These are phyloP conservation scores for Mycosphaerella sp. DNA, from an alignment of 2,329 filamentous ascomycete species.

Conservation along the genomic window DNA sequence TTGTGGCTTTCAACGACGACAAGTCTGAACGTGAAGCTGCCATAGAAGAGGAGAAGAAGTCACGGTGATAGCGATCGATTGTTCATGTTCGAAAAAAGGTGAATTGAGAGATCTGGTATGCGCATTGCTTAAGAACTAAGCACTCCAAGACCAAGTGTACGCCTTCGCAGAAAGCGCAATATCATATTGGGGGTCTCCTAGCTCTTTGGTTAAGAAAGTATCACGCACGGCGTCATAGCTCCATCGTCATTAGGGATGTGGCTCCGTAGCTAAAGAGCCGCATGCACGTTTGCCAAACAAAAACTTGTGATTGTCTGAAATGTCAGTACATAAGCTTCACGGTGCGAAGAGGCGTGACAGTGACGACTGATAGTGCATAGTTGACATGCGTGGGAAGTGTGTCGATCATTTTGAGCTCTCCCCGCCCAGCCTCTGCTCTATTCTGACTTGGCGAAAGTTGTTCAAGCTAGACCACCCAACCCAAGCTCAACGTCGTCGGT, in stretches of 20 bases:
- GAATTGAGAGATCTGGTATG: too few relatives aligned
- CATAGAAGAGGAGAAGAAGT: constrained; percentile 40
- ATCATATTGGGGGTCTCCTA: not conserved
- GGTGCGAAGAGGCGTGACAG: not conserved
- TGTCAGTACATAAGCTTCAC: not conserved
- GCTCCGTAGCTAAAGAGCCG: not conserved
- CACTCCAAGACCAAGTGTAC: not conserved
- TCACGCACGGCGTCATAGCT: not conserved
- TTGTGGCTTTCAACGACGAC: constrained; percentile 89
- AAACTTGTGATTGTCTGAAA: not conserved
- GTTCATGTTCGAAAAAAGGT: too few relatives aligned
- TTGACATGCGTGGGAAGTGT: not conserved
- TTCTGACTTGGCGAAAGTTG: not conserved
- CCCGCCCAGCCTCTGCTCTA: not conserved
- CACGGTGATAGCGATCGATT: constrained; percentile 4
- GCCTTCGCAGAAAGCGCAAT: too few relatives aligned
- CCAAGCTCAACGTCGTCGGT: constrained; percentile 1
- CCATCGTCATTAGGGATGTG: not conserved
- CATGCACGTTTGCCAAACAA: not conserved
- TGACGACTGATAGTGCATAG: not conserved
- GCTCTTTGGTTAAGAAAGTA: not conserved
- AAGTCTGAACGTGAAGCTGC: constrained; percentile 46
- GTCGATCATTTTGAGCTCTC: not conserved
- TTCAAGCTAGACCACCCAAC: not conserved
- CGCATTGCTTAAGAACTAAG: not conserved